Base-by-base conservation (phyloP, 352 stramenopile species). In the Globisporangium paroecandrum region DNA sequence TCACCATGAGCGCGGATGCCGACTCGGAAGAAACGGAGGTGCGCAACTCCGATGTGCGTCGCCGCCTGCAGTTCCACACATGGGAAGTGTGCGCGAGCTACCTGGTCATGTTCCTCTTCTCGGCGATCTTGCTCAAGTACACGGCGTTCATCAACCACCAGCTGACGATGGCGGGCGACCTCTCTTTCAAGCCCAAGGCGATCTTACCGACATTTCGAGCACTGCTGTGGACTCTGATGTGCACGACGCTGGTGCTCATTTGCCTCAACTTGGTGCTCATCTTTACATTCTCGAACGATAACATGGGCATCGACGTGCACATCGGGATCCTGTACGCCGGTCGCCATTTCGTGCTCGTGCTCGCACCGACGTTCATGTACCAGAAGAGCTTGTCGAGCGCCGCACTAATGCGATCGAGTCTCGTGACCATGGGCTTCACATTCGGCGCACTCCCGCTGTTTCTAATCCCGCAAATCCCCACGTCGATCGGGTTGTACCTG, bases 131-230 rank as follows among this genome's bases (percentile, higher is more conserved):
- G 46, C 66, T 88, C 51, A 59, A 69, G 24, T 89, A 89, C 68
- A 71, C 87, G 56, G 71, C 77, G 27, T 74, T 74, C 36, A 79
- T 83, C 36, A 69, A 74, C 9, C 71, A 71, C 54, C 77, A 71
- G 12, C 76, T 79, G 41, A 58, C 75, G 32, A 62, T 74, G 29
- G 70, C 70, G 20, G 82, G 82, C 38, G 77, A 84, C 46, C 46
- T 70, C 34, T 69, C 65, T 0, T 82, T 82, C 29, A 82, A 78
- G 34, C 76, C 77, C 34, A 83, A 88, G 62, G 79, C 85, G 67
- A 83, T 90, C 27, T 58, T 90, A 9, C 82, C 82, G 24, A 75
- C 81, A 9, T 90, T 78, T 58, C 78, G 88, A n/a, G 77, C 78
- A n/a, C 58, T 90, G 34, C 71, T 90, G 4, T 82, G 73, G 77